These are phyloP conservation scores for Kodamaea leandrae DNA, from an alignment of 805 yeast genomes.

Conservation along the genomic window DNA sequence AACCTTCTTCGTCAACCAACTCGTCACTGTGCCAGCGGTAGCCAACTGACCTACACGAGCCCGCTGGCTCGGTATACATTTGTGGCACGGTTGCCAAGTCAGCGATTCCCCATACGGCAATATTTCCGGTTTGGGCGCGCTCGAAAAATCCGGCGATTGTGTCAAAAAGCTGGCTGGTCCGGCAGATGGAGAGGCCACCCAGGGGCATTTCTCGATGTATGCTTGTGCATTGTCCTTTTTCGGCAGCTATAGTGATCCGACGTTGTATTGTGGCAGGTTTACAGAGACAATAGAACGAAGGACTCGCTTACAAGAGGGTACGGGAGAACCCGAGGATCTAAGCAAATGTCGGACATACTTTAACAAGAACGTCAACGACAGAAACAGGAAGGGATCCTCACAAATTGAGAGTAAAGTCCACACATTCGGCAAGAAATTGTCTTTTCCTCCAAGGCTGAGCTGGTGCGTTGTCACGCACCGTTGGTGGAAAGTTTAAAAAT, in stretches of 20 bases:
- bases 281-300: neutral
- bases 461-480: conserved; percentile 1
- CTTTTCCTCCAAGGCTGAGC: too few relatives aligned
- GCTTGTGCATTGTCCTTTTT: neutral
- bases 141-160: neutral
- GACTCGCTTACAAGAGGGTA: neutral
- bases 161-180: neutral
- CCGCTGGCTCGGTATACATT: neutral
- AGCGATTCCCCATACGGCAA: neutral
- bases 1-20: neutral
- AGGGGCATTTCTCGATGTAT: neutral
- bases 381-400: too few relatives aligned
- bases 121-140: neutral
- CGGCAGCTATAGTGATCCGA: neutral
- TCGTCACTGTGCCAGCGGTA: neutral
- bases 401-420: too few relatives aligned
- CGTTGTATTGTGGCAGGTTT: neutral
- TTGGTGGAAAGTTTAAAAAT: neutral
- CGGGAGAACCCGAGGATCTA: too few relatives aligned
- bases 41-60: neutral
- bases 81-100: neutral
- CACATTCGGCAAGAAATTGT: too few relatives aligned
- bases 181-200: neutral
- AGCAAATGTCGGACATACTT: too few relatives aligned
- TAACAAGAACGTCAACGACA: too few relatives aligned